phyloP scores from a whole-genome alignment of 2,329 filamentous ascomycete genomes.

The Nectriaceae sp. region DNA sequence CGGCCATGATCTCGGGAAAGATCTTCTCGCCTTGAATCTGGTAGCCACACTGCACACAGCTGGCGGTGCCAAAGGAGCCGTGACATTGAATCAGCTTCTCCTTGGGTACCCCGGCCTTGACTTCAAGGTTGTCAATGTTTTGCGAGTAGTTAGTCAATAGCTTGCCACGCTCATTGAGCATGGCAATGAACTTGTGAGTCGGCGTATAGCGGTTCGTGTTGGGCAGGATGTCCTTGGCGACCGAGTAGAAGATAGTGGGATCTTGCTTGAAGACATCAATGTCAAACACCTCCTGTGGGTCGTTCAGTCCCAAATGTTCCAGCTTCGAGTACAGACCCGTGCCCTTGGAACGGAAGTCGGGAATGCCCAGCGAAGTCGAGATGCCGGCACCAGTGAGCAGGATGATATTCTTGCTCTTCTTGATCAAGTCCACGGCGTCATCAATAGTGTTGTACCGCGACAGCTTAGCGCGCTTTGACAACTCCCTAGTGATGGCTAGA shows the following conservation, averaged over 20 bases:
- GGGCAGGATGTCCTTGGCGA: slow-evolving; percentile 89
- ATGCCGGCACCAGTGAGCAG: slow-evolving; percentile 96
- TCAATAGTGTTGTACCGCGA: slow-evolving; percentile 80
- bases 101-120: slow-evolving; percentile 76
- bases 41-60: slow-evolving; percentile 79
- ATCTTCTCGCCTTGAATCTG: slow-evolving; percentile 75
- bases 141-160: slow-evolving; percentile 97
- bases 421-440: slow-evolving; percentile 79
- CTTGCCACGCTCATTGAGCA: slow-evolving; percentile 85
- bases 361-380: slow-evolving; percentile 93
- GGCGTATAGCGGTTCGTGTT: slow-evolving; percentile 79
- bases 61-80: slow-evolving; percentile 91
- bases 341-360: slow-evolving; percentile 93
- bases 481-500: slow-evolving; percentile 76
- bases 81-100: slow-evolving; percentile 94
- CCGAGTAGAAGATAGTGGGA: slow-evolving; percentile 85
- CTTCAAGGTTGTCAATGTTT: slow-evolving; percentile 96
- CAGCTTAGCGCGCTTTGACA: slow-evolving; percentile 80
- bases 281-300: slow-evolving; percentile 95
- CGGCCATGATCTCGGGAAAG: slow-evolving; percentile 75
- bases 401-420: slow-evolving; percentile 78
- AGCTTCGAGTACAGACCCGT: slow-evolving; percentile 89
- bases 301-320: slow-evolving; percentile 72
- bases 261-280: slow-evolving; percentile 84
- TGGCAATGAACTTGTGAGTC: slow-evolving; percentile 89